Conservation (phyloP, 2,329 filamentous ascomycete species). For the Neofusicoccum laricinum region DNA sequence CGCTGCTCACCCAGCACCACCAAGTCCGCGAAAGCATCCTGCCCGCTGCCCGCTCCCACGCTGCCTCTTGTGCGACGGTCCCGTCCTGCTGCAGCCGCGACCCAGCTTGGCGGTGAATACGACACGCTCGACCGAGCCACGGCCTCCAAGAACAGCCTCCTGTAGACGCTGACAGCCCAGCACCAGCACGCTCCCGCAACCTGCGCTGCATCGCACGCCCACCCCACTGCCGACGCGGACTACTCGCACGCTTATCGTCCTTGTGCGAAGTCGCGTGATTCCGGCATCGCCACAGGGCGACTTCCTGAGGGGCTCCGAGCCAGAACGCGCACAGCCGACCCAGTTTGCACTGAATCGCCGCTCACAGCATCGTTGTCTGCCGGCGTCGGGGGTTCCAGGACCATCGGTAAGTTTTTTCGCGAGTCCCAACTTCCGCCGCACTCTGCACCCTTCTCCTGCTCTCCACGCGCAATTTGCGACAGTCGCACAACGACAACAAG, state of each 20-base stretch:
- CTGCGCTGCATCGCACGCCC: constrained; percentile 29
- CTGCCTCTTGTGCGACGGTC: constrained; percentile 8
- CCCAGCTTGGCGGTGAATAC: constrained; percentile 37
- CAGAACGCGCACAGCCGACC: constrained; percentile 22
- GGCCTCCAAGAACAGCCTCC: constrained; percentile 28
- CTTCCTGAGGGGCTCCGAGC: constrained; percentile 41
- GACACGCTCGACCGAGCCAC: constrained; percentile 17
- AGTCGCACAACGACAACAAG: constrained; percentile 14
- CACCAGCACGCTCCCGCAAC: background rate
- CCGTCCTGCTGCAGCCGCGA: constrained; percentile 19
- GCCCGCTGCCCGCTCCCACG: constrained; percentile 1
- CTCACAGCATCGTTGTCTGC: constrained; percentile 15
- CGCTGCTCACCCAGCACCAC: constrained; percentile 7
- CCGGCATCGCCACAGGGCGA: constrained; percentile 31
- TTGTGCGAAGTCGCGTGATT: constrained; percentile 33
- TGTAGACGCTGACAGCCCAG: constrained; percentile 16
- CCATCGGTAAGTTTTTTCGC: constrained; percentile 15
- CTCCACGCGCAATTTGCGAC: constrained; percentile 14
- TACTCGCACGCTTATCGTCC: constrained; percentile 24
- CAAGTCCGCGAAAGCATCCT: background rate
- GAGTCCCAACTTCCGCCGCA: background rate
- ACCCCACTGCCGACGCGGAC: constrained; percentile 26
- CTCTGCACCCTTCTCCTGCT: constrained; percentile 13
- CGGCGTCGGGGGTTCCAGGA: constrained; percentile 14
- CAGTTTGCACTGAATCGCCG: constrained; percentile 13